Percentiles rank a stretch among this genome's conserved stretches.
Evolutionary conservation across 805 yeast species (phyloP).

Genomic region (Ogataea methylovora): DNA sequence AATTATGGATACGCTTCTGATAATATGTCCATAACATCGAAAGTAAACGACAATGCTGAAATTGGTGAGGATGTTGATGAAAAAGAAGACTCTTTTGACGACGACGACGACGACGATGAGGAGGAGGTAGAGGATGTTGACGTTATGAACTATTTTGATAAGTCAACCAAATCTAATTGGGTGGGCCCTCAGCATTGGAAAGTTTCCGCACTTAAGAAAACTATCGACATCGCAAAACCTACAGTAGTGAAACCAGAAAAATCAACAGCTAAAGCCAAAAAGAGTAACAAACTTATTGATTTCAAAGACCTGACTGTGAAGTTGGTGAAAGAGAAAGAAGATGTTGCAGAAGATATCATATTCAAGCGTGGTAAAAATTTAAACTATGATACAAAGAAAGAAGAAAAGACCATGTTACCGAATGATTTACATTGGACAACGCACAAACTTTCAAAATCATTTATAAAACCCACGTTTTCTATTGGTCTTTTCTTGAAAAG

Average conservation of each 20-base stretch:
- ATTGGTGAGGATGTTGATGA: not conserved
- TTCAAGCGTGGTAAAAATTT: too few species aligned
- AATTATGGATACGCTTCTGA: constrained; percentile 13
- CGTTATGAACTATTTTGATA: constrained; percentile 74
- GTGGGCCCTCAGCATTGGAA: constrained; percentile 89
- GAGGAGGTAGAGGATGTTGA: constrained; percentile 38
- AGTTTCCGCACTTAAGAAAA: constrained; percentile 49
- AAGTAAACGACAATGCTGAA: not conserved
- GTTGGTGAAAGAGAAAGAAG: not conserved
- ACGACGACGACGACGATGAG: constrained; percentile 1
- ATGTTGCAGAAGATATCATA: not conserved
- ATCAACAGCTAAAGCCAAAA: not conserved
- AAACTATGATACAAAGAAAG: not conserved
- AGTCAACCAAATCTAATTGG: constrained; percentile 62
- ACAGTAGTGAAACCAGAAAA: not conserved
- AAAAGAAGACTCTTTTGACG: not conserved
- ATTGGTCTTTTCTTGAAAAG: constrained; percentile 12
- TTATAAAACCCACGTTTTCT: constrained; percentile 50
- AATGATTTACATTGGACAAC: constrained; percentile 55
- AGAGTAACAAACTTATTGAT: not conserved
- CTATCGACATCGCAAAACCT: too few species aligned
- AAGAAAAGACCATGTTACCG: constrained; percentile 12
- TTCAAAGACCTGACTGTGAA: not conserved
- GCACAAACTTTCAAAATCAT: constrained; percentile 55
- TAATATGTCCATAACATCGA: constrained; percentile 2